Conservation (phyloP, 306 rosid genomes). For the Styphnolobium japonicum region DNA sequence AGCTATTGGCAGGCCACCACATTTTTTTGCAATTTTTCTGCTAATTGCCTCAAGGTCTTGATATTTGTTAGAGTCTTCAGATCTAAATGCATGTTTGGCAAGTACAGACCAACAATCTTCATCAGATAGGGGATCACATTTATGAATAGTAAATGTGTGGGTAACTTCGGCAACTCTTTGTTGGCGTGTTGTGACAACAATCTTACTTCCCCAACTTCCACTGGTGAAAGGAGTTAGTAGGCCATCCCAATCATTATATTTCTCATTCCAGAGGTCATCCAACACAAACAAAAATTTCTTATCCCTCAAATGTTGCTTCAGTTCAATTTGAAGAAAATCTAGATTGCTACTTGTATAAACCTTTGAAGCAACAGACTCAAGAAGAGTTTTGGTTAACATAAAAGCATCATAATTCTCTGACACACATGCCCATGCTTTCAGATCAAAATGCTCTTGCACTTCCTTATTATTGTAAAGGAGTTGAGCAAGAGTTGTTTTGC, state of each 20-base stretch:
- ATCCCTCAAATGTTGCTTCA: slow-evolving; percentile 11
- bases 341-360: slow-evolving; percentile 22
- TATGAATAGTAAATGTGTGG: slow-evolving; percentile 28
- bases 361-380: background rate
- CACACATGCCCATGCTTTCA: slow-evolving; percentile 17
- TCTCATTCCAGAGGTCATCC: too few relatives aligned
- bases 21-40: slow-evolving; percentile 23
- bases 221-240: slow-evolving; percentile 10
- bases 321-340: slow-evolving; percentile 28
- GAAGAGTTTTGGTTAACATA: slow-evolving; percentile 30
- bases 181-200: slow-evolving; percentile 30
- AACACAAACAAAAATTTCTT: slow-evolving; percentile 33
- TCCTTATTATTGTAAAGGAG: background rate
- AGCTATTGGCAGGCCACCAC: slow-evolving; percentile 42
- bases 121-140: slow-evolving; percentile 4
- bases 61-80: background rate
- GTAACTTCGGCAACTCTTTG: slow-evolving; percentile 24
- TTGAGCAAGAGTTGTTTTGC: slow-evolving; percentile 31
- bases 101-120: slow-evolving; percentile 37
- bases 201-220: slow-evolving; percentile 33
- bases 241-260: slow-evolving; percentile 36
- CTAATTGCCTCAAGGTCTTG: slow-evolving; percentile 22
- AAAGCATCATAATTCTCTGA: slow-evolving; percentile 29
- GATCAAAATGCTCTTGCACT: background rate
- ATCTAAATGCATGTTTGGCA: slow-evolving; percentile 30